phyloP scores from a whole-genome alignment of 169 alveolate genomes.

The Eimeria necatrix region DNA sequence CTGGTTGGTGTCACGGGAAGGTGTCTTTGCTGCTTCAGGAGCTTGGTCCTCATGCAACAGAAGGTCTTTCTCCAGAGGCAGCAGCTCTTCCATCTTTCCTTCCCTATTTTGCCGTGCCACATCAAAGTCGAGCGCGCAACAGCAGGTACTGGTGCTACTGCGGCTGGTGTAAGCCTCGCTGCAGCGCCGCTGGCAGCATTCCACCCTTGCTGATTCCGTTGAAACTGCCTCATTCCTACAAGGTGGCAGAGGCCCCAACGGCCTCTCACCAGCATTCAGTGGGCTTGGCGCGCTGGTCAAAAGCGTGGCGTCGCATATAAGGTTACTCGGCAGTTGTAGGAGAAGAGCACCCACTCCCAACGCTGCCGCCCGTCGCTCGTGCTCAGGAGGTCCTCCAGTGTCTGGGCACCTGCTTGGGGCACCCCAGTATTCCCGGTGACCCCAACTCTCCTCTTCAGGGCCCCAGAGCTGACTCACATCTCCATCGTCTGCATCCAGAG shows the following conservation, averaged over 20 bases:
- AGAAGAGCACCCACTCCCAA: conserved; percentile 61
- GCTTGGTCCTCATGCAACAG: background rate
- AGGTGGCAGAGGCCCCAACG: conserved; percentile 25
- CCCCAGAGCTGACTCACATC: conserved; percentile 50
- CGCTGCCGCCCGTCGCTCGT: conserved; percentile 45
- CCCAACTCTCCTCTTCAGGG: conserved; percentile 53
- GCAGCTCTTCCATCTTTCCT: conserved; percentile 15
- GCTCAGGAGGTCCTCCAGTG: background rate
- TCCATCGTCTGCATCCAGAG: conserved; percentile 19
- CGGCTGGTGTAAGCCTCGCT: conserved; percentile 30
- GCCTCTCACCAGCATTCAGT: background rate
- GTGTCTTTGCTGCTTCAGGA: background rate
- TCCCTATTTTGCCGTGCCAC: conserved; percentile 16
- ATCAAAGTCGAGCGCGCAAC: conserved; percentile 34
- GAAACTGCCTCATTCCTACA: conserved; percentile 3
- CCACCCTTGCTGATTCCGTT: background rate
- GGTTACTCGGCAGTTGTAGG: conserved; percentile 63
- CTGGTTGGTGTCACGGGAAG: conserved; percentile 29
- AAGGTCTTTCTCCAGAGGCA: conserved; percentile 9
- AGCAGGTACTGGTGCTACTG: conserved; percentile 71
- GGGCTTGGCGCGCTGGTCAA: conserved; percentile 66
- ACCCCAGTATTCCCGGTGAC: conserved; percentile 56
- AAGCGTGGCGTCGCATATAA: conserved; percentile 30
- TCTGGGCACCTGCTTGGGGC: conserved; percentile 52
- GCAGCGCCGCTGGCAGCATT: conserved; percentile 63